phyloP scores from a whole-genome alignment of 139 green algal genomes.

The Chlamydomonas incerta region DNA sequence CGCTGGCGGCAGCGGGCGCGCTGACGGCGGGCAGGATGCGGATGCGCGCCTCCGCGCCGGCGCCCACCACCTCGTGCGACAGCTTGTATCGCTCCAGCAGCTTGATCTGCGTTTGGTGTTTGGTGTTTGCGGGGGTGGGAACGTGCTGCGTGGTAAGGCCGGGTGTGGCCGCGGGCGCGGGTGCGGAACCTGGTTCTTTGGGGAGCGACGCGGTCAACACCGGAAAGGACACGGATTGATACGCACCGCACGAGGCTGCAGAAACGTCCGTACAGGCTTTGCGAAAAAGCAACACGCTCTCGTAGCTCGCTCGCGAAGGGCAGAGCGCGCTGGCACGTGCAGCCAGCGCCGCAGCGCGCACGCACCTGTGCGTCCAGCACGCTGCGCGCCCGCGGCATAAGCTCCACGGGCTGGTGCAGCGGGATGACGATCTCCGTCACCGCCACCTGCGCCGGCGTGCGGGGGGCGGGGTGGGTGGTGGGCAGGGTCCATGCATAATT shows the following conservation, averaged over 20 bases:
- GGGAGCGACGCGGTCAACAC: too few species aligned
- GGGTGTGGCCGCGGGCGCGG: too few species aligned
- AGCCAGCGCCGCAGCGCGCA: background rate
- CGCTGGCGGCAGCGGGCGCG: background rate
- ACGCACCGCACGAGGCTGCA: too few species aligned
- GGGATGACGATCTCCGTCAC: conserved; percentile 40
- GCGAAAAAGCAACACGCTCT: too few species aligned
- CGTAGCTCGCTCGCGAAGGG: too few species aligned
- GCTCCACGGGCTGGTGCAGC: conserved; percentile 68
- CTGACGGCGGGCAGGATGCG: conserved; percentile 33
- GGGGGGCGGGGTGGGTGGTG: background rate
- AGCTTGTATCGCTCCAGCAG: conserved; percentile 42
- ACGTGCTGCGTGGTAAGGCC: too few species aligned
- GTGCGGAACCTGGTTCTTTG: too few species aligned
- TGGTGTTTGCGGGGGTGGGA: too few species aligned
- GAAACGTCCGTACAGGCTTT: too few species aligned
- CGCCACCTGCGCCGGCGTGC: background rate
- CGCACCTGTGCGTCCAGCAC: conserved; percentile 57
- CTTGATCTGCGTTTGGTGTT: too few species aligned
- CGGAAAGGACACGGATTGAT: too few species aligned
- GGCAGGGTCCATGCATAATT: conserved; percentile 46
- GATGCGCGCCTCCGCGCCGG: conserved; percentile 19
- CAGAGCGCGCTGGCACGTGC: too few species aligned
- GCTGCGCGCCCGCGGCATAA: conserved; percentile 57
- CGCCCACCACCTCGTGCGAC: conserved; percentile 30